Conservation (phyloP, 257 asterid genomes). For the Jacaranda copaia region DNA sequence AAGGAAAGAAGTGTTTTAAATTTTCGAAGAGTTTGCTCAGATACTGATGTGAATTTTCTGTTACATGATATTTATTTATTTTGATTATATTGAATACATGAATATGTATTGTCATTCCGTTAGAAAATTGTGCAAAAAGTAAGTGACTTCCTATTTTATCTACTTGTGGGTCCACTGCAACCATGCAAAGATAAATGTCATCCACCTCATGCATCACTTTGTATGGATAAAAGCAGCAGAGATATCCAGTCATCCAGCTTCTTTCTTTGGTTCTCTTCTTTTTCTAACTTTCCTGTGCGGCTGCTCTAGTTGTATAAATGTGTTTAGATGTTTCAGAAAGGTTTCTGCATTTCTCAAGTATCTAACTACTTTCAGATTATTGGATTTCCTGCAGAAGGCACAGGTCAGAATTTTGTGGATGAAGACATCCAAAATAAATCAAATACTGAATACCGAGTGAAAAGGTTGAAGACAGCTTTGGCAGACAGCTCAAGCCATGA, state of each 20-base stretch:
- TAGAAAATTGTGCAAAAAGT: background rate
- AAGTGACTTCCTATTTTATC: conserved; percentile 3
- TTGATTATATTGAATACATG: background rate
- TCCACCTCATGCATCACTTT: background rate
- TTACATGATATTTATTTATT: background rate
- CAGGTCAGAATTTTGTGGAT: conserved; percentile 51
- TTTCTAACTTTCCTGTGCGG: background rate
- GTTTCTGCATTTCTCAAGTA: background rate
- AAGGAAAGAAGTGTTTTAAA: conserved; percentile 14
- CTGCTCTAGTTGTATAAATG: background rate
- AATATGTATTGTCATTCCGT: background rate
- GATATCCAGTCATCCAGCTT: background rate
- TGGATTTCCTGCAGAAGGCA: conserved; percentile 49
- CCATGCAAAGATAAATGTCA: background rate
- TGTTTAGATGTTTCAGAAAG: conserved; percentile 10
- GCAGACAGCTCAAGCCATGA: conserved; percentile 29
- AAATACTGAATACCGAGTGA: conserved; percentile 25
- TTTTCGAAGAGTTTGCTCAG: background rate
- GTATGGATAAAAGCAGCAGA: background rate
- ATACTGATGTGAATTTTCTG: conserved; percentile 6
- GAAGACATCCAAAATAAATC: conserved; percentile 35
- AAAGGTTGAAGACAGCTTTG: conserved; percentile 40
- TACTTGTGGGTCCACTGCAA: conserved; percentile 7
- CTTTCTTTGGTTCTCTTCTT: no score
- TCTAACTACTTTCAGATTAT: conserved; percentile 11